Evolutionary conservation across 2,329 filamentous ascomycete genomes (phyloP).

Genomic region (Catunica adiposa): DNA sequence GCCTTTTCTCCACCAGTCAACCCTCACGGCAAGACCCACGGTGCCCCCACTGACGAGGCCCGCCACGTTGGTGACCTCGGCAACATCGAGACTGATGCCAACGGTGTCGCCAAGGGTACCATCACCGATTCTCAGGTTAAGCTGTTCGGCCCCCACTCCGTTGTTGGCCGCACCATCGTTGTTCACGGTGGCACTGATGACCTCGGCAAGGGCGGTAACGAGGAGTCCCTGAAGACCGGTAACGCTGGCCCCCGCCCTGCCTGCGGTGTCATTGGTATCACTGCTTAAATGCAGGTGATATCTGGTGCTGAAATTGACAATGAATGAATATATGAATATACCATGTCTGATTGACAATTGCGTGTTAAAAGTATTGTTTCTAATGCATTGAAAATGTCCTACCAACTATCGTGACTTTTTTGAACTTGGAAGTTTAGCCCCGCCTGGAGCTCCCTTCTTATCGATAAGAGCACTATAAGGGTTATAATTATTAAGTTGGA

Average conservation of each 20-base stretch:
- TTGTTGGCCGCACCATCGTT: constrained; percentile 91
- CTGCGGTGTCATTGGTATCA: constrained; percentile 47
- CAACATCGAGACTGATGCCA: constrained; percentile 87
- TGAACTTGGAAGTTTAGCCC: no score
- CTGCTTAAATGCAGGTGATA: neutral
- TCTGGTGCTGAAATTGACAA: neutral
- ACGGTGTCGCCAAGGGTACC: constrained; percentile 77
- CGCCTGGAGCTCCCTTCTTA: no score
- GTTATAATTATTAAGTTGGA: no score
- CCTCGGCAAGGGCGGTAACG: constrained; percentile 77
- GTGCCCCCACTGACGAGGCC: constrained; percentile 62
- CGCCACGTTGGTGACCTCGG: constrained; percentile 96
- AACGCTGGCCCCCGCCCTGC: constrained; percentile 88
- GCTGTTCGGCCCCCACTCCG: constrained; percentile 88
- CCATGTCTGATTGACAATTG: neutral
- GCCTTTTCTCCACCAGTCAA: constrained; percentile 52
- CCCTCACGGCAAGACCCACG: constrained; percentile 83
- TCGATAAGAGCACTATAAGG: no score
- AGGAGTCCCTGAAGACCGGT: constrained; percentile 96
- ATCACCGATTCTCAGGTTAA: constrained; percentile 72
- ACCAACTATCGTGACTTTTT: no score
- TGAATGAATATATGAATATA: constrained; percentile 4
- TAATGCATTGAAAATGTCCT: no score
- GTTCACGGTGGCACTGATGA: constrained; percentile 93
- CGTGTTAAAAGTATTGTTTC: no score